Evolutionary conservation across 805 yeast genomes (phyloP), one percentile per base, ranked within the genome.

Genomic region (Suhomyces emberorum): DNA sequence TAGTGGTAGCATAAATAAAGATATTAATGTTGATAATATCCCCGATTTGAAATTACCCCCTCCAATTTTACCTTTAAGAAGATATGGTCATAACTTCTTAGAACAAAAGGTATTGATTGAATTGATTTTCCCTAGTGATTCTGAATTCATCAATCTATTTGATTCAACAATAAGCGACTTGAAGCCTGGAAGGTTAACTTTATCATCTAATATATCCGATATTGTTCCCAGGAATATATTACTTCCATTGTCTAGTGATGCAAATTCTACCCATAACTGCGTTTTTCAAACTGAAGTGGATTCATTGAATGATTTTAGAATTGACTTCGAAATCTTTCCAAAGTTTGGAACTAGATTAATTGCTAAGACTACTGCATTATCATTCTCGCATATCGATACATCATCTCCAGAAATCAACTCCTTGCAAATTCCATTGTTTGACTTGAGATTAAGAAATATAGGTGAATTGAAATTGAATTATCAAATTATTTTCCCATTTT

Each of bases 11-110:
- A 31, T 50, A 6, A 62, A 55, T 9, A 62, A 58, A 33, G 44
- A 47, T 16, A 24, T 7, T n/a, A 70, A 65, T 25, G 65, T 77
- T 6, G 95, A 88, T 46, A 72, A 79, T 12, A 91, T 93, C 36
- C 98, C 98, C 0, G 96, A 88, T 50, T 72, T 93, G 32, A 78
- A 88, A 15, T 69, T 93, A 39, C 98, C 98, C 0, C 98, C 98
- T 1, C 98, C 98, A 3, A 87, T 93, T 36, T 79, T 93, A 34
- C 98, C 98, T 0, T 65, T 93, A 36, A 74, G 96, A 51, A 77
- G 95, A 50, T 93, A 93, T 55, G 98, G 98, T 11, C 98, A 93
- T 61, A 93, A 88, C 57, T 93, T 88, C 65, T 64, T 93, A 52
- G 98, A 93, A 54, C 86, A 85, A 55, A 88, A 87, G 57, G 87